Evolutionary conservation across 208 protist species (phyloP).

Genomic region (Trypanosomatidae sp.): DNA sequence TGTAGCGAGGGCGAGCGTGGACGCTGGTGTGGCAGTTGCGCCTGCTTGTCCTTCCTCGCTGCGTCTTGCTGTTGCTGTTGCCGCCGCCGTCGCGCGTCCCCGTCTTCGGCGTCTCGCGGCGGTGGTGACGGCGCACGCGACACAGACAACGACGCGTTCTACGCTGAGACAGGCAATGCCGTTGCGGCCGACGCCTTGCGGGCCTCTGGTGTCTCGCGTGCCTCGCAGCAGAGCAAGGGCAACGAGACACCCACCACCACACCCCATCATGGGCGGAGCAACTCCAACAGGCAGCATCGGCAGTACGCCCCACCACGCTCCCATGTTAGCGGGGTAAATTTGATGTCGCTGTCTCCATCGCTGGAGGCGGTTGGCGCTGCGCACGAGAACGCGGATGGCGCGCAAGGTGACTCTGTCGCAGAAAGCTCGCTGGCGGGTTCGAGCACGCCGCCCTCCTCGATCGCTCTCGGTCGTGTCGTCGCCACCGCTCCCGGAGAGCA

Average conservation of each 20-base stretch:
- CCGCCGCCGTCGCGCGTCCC: too few species aligned
- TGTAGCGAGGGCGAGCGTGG: neutral
- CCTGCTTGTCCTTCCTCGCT: too few species aligned
- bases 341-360: neutral
- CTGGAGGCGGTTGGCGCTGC: neutral
- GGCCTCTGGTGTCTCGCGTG: neutral
- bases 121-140: neutral
- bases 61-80: too few species aligned
- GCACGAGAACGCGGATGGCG: neutral
- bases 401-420: conserved; percentile 5
- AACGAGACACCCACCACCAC: neutral
- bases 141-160: neutral
- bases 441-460: conserved; percentile 20
- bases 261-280: neutral
- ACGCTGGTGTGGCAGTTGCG: neutral
- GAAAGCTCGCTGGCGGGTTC: conserved; percentile 19
- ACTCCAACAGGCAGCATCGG: conserved; percentile 4
- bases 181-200: conserved; percentile 7
- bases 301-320: conserved; percentile 27
- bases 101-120: too few species aligned
- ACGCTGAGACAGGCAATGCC: too few species aligned
- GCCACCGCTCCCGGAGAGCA: too few species aligned
- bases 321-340: neutral
- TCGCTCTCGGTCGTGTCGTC: too few species aligned
- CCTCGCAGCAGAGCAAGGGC: neutral